Percentiles rank a stretch among this genome's conserved stretches.
These are phyloP conservation scores for Exutisphaerella laricina DNA, from an alignment of 2,329 filamentous ascomycete species.

Conservation along the genomic window DNA sequence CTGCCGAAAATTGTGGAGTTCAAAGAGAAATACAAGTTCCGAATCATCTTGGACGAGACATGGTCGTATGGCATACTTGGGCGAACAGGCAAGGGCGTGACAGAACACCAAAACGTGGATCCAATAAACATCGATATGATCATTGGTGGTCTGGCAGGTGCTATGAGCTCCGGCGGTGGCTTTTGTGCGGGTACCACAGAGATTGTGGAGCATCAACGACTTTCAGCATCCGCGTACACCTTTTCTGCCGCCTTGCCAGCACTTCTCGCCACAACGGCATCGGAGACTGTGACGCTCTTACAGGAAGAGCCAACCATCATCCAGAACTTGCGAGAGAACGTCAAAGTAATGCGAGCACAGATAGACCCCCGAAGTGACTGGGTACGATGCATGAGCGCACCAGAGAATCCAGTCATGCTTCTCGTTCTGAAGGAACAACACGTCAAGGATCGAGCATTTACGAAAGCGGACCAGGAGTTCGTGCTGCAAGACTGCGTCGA, in stretches of 20 bases:
- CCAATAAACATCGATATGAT: slow-evolving; percentile 95
- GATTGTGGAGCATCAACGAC: slow-evolving; percentile 92
- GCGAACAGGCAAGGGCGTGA: slow-evolving; percentile 82
- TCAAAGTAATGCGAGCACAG: slow-evolving; percentile 76
- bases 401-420: slow-evolving; percentile 83
- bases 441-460: slow-evolving; percentile 62
- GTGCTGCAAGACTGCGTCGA: slow-evolving; percentile 90
- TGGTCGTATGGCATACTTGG: slow-evolving; percentile 96
- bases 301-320: slow-evolving; percentile 83
- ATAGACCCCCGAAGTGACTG: slow-evolving; percentile 91
- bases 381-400: slow-evolving; percentile 72
- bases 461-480: slow-evolving; percentile 67
- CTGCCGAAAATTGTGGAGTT: slow-evolving; percentile 87
- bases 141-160: slow-evolving; percentile 82
- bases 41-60: slow-evolving; percentile 93
- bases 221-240: slow-evolving; percentile 86
- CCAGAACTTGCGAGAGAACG: slow-evolving; percentile 73
- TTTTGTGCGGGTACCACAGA: slow-evolving; percentile 91
- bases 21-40: slow-evolving; percentile 96
- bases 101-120: slow-evolving; percentile 95
- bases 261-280: slow-evolving; percentile 90
- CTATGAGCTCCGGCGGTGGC: slow-evolving; percentile 85
- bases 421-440: slow-evolving; percentile 79
- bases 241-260: slow-evolving; percentile 93
- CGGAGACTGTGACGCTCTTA: slow-evolving; percentile 79